Evolutionary conservation across 805 yeast species (phyloP).

Genomic region (Metschnikowia picachoensis): DNA sequence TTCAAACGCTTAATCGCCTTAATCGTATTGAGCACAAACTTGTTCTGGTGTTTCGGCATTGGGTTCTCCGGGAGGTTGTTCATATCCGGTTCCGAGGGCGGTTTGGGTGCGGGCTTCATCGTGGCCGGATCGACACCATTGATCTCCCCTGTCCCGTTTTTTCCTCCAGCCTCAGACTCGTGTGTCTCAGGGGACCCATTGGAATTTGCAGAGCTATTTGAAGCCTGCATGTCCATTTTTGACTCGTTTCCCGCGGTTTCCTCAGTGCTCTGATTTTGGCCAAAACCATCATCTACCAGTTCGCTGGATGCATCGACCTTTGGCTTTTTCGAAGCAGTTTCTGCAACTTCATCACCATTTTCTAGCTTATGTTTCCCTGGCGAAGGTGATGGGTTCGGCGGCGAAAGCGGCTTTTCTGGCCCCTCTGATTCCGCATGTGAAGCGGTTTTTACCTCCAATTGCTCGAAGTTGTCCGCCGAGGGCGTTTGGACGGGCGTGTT

Average conservation of each 20-base stretch:
- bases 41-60: conserved; percentile 77
- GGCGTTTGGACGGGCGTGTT: conserved; percentile 40
- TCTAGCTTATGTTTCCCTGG: conserved; percentile 34
- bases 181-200: not conserved
- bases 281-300: not conserved
- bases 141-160: not conserved
- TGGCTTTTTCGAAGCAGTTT: conserved; percentile 16
- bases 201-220: not conserved
- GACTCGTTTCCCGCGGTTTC: not conserved
- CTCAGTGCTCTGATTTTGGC: conserved; percentile 6
- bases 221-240: too few relatives aligned
- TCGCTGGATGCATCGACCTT: conserved; percentile 15
- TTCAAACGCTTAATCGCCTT: conserved; percentile 85
- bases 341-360: conserved; percentile 22
- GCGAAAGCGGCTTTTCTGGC: conserved; percentile 40
- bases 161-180: not conserved
- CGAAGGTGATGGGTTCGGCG: conserved; percentile 44
- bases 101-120: conserved; percentile 64
- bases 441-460: conserved; percentile 13
- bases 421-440: conserved; percentile 12
- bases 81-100: conserved; percentile 72
- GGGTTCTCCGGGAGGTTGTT: conserved; percentile 62
- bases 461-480: conserved; percentile 30
- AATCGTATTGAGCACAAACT: conserved; percentile 71
- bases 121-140: conserved; percentile 3